Evolutionary conservation across 2,329 filamentous ascomycete genomes (phyloP).

Genomic region (Alternaria ventricosa): DNA sequence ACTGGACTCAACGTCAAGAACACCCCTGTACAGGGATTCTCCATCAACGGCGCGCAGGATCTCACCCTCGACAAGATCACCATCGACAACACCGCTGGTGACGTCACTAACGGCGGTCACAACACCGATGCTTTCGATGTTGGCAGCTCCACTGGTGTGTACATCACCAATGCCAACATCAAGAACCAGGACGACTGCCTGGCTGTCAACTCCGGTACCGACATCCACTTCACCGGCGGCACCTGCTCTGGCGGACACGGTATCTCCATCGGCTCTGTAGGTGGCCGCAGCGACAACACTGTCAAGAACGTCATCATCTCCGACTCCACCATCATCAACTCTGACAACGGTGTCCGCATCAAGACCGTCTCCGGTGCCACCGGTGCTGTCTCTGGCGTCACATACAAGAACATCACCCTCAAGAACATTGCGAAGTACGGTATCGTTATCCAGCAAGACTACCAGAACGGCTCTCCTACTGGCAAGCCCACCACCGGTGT

Average conservation of each 20-base stretch:
- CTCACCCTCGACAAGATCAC: constrained; percentile 59
- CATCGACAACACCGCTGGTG: constrained; percentile 65
- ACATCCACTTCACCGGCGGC: constrained; percentile 48
- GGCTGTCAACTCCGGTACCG: constrained; percentile 63
- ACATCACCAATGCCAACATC: constrained; percentile 59
- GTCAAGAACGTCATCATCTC: constrained; percentile 62
- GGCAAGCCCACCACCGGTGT: constrained; percentile 56
- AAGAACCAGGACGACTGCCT: constrained; percentile 68
- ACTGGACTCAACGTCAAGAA: constrained; percentile 60
- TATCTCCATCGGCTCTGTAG: constrained; percentile 66
- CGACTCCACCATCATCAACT: constrained; percentile 58
- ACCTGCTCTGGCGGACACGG: constrained; percentile 63
- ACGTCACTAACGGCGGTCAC: constrained; percentile 46
- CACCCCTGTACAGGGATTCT: constrained; percentile 62
- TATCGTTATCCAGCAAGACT: constrained; percentile 62
- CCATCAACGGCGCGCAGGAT: constrained; percentile 52
- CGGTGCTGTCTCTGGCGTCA: constrained; percentile 58
- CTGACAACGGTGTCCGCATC: constrained; percentile 64
- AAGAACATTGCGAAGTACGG: constrained; percentile 56
- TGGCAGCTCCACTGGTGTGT: constrained; percentile 55
- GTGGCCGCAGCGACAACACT: constrained; percentile 61
- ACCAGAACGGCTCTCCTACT: constrained; percentile 55
- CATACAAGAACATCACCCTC: constrained; percentile 57
- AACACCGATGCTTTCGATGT: constrained; percentile 68
- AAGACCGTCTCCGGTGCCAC: constrained; percentile 63